Evolutionary conservation across 2,329 filamentous ascomycete genomes (phyloP).

Genomic region (Colletotrichum lindemuthianum): DNA sequence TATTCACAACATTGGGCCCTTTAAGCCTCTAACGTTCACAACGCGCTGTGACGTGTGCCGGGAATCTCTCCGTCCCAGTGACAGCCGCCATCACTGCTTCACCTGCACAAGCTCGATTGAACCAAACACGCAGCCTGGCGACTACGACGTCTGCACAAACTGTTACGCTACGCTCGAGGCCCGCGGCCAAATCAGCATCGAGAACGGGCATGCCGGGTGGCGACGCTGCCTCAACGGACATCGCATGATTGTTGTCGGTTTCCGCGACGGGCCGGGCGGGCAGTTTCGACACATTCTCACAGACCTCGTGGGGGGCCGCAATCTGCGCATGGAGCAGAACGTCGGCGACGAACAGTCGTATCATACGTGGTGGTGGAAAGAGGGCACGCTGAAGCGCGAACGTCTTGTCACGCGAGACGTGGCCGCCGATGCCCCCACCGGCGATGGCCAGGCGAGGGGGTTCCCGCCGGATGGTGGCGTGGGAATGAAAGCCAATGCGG

Average conservation of each 20-base stretch:
- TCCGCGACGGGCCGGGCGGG: slow-evolving; percentile 74
- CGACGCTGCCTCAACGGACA: slow-evolving; percentile 82
- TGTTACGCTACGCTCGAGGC: slow-evolving; percentile 79
- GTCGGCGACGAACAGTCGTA: slow-evolving; percentile 44
- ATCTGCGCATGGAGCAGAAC: slow-evolving; percentile 69
- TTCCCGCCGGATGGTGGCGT: slow-evolving; percentile 83
- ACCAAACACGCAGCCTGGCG: slow-evolving; percentile 66
- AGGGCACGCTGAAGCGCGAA: slow-evolving; percentile 50
- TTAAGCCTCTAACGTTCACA: slow-evolving; percentile 76
- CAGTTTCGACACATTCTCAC: slow-evolving; percentile 74
- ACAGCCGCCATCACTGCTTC: slow-evolving; percentile 82
- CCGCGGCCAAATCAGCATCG: slow-evolving; percentile 71
- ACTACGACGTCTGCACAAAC: slow-evolving; percentile 84
- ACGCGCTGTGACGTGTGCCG: slow-evolving; percentile 84
- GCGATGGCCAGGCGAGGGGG: slow-evolving; percentile 41
- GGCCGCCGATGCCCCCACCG: slow-evolving; percentile 52
- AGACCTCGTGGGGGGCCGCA: slow-evolving; percentile 81
- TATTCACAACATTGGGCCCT: slow-evolving; percentile 60
- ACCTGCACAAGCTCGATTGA: slow-evolving; percentile 68
- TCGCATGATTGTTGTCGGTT: slow-evolving; percentile 84
- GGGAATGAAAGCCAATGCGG: slow-evolving; percentile 70
- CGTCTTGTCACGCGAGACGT: slow-evolving; percentile 64
- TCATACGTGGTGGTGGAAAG: slow-evolving; percentile 64
- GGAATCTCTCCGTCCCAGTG: slow-evolving; percentile 74
- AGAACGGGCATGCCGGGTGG: slow-evolving; percentile 86